Percentiles rank a stretch among this genome's conserved stretches.
Evolutionary conservation across 177 flowering plant genomes (phyloP).

Genomic region (Tripterygium wilfordii): DNA sequence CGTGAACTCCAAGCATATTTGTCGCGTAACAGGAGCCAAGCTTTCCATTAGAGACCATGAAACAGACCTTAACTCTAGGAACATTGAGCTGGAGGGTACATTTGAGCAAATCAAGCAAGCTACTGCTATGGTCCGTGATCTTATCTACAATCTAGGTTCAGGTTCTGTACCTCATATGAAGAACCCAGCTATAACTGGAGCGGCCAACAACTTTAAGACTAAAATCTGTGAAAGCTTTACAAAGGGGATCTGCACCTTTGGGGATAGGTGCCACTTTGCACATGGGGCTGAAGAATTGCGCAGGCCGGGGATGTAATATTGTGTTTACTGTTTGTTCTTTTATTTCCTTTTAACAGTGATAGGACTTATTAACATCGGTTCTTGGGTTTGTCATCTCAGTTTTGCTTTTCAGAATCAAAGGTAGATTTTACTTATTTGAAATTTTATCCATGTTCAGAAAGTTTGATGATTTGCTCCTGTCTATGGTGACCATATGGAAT

Average conservation of each 20-base stretch:
- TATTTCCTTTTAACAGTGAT: no score
- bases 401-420: no score
- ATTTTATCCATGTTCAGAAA: no score
- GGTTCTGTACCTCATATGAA: slow-evolving; percentile 16
- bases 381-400: no score
- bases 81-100: slow-evolving; percentile 74
- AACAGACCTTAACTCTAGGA: slow-evolving; percentile 44
- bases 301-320: slow-evolving; percentile 33
- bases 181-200: slow-evolving; percentile 14
- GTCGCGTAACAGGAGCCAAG: slow-evolving; percentile 61
- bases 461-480: no score
- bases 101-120: slow-evolving; percentile 74
- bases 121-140: slow-evolving; percentile 71
- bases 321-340: no score
- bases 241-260: slow-evolving; percentile 79
- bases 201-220: slow-evolving; percentile 56
- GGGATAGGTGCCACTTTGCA: slow-evolving; percentile 82
- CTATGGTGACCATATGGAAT: no score
- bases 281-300: slow-evolving; percentile 70
- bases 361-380: slow-evolving; percentile 54
- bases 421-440: no score
- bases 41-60: slow-evolving; percentile 60
- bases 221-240: slow-evolving; percentile 77
- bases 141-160: slow-evolving; percentile 46
- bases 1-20: slow-evolving; percentile 63